Base-by-base conservation (phyloP, 208 protist genomes). In the Leishmania arabica region DNA sequence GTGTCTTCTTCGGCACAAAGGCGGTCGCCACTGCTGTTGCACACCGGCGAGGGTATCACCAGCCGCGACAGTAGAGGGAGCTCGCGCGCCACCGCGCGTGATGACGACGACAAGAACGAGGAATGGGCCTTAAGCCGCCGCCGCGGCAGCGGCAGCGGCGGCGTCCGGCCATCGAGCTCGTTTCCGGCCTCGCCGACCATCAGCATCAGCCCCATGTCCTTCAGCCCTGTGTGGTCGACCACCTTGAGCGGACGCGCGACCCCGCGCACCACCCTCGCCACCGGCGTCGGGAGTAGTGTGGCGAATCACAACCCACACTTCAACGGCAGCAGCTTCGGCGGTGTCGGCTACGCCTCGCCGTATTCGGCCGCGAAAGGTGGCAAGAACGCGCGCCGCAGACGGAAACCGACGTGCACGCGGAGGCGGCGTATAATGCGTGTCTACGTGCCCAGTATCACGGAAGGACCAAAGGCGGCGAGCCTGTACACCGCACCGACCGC, bases 401-500 rank as follows among this genome's bases (percentile, higher is more conserved):
- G 78, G 51, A 79, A 79, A 62, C 54, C 78, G 6, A 64, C 64
- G 24, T 60, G 73, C 47, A 79, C 82, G 51, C 71, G 79, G 27
- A 62, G 80, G 27, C 84, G 60, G 9, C 27, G 84, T 51, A 73
- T 70, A 37, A 69, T 89, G 45, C 79, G 76, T 6, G 72, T 89
- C 21, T 89, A 86, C 75, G 54, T 84, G n/a, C 79, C 82, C 24
- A 86, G 82, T 47, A 83, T 86, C 77, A 86, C 83, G 9, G 82
- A 89, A 34, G 86, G 86, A 21, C 86, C 86, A 24, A 83, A 84
- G 76, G 86, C 86, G 15, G 60, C 79, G 40, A 80, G 76, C 49
- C 86, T 89, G 11, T 89, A 86, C 79, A 84, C 79, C 37, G 86
- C 86, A 5, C 82, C 86, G 13, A 87, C 79, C 49, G 84, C 80